Evolutionary conservation across 202 grass and related monocot species (phyloP).

Genomic region (Setaria viridis): DNA sequence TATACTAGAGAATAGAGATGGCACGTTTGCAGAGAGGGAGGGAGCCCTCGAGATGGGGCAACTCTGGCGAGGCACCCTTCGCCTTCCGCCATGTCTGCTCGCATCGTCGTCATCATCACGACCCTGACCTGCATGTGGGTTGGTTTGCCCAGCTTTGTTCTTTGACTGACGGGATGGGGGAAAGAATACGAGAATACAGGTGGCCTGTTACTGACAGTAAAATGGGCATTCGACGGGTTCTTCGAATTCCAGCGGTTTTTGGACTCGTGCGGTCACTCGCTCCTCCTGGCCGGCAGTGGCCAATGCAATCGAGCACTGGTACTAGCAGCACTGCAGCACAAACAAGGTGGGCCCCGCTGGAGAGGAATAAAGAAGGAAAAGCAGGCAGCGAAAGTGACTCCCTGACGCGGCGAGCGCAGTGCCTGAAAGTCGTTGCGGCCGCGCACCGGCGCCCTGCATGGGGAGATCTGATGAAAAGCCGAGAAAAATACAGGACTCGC

Average conservation of each 20-base stretch:
- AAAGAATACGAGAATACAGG: not conserved
- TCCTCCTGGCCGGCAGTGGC: not conserved
- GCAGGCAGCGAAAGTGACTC: not conserved
- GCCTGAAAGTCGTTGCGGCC: conserved; percentile 21
- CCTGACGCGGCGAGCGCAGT: conserved; percentile 4
- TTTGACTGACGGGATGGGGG: not conserved
- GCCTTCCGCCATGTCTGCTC: not conserved
- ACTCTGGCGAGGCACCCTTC: not conserved
- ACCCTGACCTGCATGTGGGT: not conserved
- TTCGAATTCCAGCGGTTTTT: not conserved
- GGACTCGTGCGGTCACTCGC: not conserved
- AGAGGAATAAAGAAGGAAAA: conserved; percentile 26
- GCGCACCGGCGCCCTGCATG: not conserved
- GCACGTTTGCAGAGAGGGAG: not conserved
- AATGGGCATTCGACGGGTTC: not conserved
- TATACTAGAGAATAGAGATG: not conserved
- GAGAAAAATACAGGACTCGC: not conserved
- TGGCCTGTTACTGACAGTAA: not conserved
- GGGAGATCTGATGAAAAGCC: conserved; percentile 32
- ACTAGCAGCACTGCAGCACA: not conserved
- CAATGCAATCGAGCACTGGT: not conserved
- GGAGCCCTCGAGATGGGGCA: conserved; percentile 11
- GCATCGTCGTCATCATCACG: not conserved
- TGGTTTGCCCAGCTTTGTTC: not conserved
- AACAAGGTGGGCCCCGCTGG: not conserved